Percentiles rank a stretch among this genome's conserved stretches.
Conservation (phyloP, 148 eudicot genomes). For the Rhododendron mucronatum region DNA sequence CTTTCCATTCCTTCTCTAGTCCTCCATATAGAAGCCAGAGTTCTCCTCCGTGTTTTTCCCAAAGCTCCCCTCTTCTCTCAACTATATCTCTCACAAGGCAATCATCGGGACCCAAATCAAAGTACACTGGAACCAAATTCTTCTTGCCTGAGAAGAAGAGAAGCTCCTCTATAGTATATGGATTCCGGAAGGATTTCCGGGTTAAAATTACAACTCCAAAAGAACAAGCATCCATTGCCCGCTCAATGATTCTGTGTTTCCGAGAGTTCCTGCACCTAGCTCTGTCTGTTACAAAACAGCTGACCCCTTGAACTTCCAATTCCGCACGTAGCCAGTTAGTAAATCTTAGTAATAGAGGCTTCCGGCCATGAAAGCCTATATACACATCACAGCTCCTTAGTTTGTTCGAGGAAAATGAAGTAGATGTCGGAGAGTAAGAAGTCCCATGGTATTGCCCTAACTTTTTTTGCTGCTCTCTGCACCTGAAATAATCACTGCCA, state of each 20-base stretch:
- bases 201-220: constrained; percentile 71
- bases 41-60: constrained; percentile 84
- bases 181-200: constrained; percentile 73
- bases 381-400: constrained; percentile 85
- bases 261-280: constrained; percentile 61
- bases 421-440: constrained; percentile 42
- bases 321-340: constrained; percentile 93
- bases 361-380: constrained; percentile 81
- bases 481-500: constrained; percentile 42
- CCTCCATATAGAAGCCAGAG: constrained; percentile 85
- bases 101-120: constrained; percentile 82
- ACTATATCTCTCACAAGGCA: constrained; percentile 85
- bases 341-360: constrained; percentile 69
- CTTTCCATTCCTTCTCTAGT: constrained; percentile 92
- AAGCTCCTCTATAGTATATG: constrained; percentile 87
- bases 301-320: constrained; percentile 86
- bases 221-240: constrained; percentile 66
- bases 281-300: constrained; percentile 88
- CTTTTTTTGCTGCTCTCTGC: constrained; percentile 51
- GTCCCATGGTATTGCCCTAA: constrained; percentile 39
- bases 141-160: constrained; percentile 78
- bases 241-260: constrained; percentile 50
- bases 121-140: constrained; percentile 86
- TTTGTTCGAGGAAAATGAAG: constrained; percentile 56
- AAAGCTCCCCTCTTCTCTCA: constrained; percentile 72